Evolutionary conservation across 202 grass and related monocot genomes (phyloP), one percentile per base, ranked within the genome.

Genomic region (Miscanthus sacchariflorus): DNA sequence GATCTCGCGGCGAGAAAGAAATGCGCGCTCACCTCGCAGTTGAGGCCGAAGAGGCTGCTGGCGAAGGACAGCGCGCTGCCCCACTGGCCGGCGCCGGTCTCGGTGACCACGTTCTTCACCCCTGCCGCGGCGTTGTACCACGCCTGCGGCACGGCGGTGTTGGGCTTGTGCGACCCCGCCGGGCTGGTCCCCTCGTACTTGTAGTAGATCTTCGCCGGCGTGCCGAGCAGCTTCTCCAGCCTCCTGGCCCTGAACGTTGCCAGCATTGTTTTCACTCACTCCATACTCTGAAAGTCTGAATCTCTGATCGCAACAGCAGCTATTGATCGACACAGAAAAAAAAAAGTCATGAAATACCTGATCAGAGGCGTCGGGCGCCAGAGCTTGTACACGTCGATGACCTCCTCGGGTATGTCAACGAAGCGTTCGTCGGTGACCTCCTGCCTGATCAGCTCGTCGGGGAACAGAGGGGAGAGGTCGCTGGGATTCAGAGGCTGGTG

Each of bases 141-240:
- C 17, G 92, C 96, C 86, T 98, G 96, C 0, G 96, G 96, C 54
- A 98, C 92, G 27, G 96, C 96, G 1, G 96, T 98, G 81, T 98
- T 98, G 14, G 92, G 88, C 85, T 98, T 98, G 84, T 98, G 96
- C 14, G 96, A 98, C 36, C 96, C 96, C 18, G 94, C 94, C 49
- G 96, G 96, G n/a, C 96, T 98, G 2, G 94, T 98, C 68, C 96
- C 96, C 61, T 98, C 96, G 43, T 98, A 98, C 83, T 98, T 98
- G 91, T 98, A 98, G 89, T 98, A 98, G 78, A 98, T 98, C 78
- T 87, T 96, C 74, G 96, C 96, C 58, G 96, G 96, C 25, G 96
- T 98, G 68, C 86, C 85, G 0, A 98, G 85, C 69, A 98, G 86
- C 78, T 94, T 90, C 86, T 98, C 96, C 73, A 98, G 86, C 83